phyloP scores from a whole-genome alignment of 129 eudicot genomes.

The Flaveria trinervia region DNA sequence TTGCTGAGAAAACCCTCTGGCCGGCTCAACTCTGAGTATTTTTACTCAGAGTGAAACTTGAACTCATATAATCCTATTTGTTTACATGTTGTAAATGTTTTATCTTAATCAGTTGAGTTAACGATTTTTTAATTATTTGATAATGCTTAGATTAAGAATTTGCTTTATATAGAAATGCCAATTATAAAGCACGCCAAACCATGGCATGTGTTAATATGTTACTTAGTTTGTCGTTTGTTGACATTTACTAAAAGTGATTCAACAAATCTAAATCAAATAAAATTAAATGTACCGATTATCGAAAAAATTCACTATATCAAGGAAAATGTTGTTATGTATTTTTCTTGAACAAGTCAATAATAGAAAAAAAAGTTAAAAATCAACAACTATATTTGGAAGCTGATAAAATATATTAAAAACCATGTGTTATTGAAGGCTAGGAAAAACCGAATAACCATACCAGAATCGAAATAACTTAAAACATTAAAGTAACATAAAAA shows the following conservation, averaged over 20 bases:
- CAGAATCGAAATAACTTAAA: too few relatives aligned
- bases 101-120: too few relatives aligned
- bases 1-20: too few relatives aligned
- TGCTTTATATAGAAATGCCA: background rate
- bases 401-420: too few relatives aligned
- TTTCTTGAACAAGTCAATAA: background rate
- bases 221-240: background rate
- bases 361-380: background rate
- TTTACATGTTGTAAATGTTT: too few relatives aligned
- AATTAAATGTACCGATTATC: background rate
- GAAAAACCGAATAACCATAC: too few relatives aligned
- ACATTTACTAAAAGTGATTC: slow-evolving; percentile 1
- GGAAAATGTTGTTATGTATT: background rate
- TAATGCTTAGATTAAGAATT: background rate
- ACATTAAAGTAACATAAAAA: too few relatives aligned
- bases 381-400: background rate
- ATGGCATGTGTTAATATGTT: background rate
- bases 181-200: background rate
- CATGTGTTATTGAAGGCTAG: too few relatives aligned
- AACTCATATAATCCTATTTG: too few relatives aligned
- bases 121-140: background rate
- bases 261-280: background rate
- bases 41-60: too few relatives aligned
- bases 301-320: background rate
- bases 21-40: too few relatives aligned